Base-by-base conservation (phyloP, 1,284 basidiomycete species). In the Ustilago xerochloae region DNA sequence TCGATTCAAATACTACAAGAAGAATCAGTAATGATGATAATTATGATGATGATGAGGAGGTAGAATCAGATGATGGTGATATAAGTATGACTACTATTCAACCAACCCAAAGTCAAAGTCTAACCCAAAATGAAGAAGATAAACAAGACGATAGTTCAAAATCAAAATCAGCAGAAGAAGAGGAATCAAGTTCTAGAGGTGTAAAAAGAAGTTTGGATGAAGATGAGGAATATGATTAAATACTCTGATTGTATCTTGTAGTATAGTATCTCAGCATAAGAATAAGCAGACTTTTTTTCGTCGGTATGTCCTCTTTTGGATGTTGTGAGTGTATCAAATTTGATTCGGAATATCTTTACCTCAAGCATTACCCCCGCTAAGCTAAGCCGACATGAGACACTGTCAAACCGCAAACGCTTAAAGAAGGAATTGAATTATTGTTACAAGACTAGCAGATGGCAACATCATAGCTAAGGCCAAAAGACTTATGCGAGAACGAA, bases 151-250 rank as follows among this genome's bases (percentile, higher is more conserved):
- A 36, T 36, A 36, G n/a, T n/a, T 15, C 51, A 26, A 26, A 35
- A n/a, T 6, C 22, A 29, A 29, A 28, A 7, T 24, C 16, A 8
- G 35, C 16, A 28, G 35, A 28, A 4, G 22, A 16, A 6, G 24
- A 26, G 4, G 54, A 62, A 18, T 20, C 38, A 26, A n/a, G n/a
- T n/a, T 24, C 47, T 13, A 65, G 77, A 38, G 81, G 82, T 10
- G 60, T 62, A 8, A 84, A 84, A 48, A 70, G 82, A 9, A 67
- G 57, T 12, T 53, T 84, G 30, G 82, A 84, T 10, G 82, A 84
- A 38, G 82, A 84, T 48, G 78, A 84, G 20, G 81, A 84, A 10
- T 84, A 84, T 46, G 82, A 84, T 46, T 84, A 54, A 60, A 36
- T 20, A 12, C 35, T 22, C 22, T 33, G 18, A 9, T 18, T 41